These are phyloP conservation scores for Lactarius pseudohatsudake DNA, from an alignment of 768 basidiomycete genomes.

Conservation along the genomic window DNA sequence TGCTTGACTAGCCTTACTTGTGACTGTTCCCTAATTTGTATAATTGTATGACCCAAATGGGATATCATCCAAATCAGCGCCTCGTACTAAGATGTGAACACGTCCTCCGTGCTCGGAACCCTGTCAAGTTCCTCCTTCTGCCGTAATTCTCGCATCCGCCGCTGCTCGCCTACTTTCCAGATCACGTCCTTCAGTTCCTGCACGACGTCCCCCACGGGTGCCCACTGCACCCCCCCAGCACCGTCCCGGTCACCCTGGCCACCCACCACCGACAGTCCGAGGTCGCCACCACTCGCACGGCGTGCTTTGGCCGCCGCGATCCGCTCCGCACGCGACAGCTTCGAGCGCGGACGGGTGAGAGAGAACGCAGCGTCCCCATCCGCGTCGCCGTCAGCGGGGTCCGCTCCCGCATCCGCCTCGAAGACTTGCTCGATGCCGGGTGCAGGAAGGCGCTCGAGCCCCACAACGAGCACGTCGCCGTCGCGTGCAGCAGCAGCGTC, in stretches of 20 bases:
- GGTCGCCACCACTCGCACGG: slow-evolving; percentile 42
- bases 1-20: slow-evolving; percentile 22
- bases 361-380: slow-evolving; percentile 30
- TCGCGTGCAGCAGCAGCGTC: no score
- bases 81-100: slow-evolving; percentile 1
- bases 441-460: slow-evolving; percentile 56
- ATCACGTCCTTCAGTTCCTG: slow-evolving; percentile 86
- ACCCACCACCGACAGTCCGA: slow-evolving; percentile 31
- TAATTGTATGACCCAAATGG: slow-evolving; percentile 23
- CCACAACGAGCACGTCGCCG: slow-evolving; percentile 53
- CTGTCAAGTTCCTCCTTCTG: slow-evolving; percentile 19
- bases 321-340: slow-evolving; percentile 71
- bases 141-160: slow-evolving; percentile 38
- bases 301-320: slow-evolving; percentile 58
- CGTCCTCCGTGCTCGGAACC: not conserved
- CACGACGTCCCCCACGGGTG: slow-evolving; percentile 76
- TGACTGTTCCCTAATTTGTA: slow-evolving; percentile 26
- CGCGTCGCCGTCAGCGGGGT: slow-evolving; percentile 61
- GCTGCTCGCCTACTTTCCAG: slow-evolving; percentile 77
- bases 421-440: slow-evolving; percentile 82
- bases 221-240: slow-evolving; percentile 51
- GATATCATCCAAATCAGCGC: slow-evolving; percentile 20
- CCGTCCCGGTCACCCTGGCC: slow-evolving; percentile 25
- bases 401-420: slow-evolving; percentile 56
- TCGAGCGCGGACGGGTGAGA: slow-evolving; percentile 60